A percentile compares a stretch with the other conserved stretches of the same genome.
These are phyloP conservation scores for Ophiostoma australiae DNA, from an alignment of 2,329 filamentous ascomycete species.

Conservation along the genomic window DNA sequence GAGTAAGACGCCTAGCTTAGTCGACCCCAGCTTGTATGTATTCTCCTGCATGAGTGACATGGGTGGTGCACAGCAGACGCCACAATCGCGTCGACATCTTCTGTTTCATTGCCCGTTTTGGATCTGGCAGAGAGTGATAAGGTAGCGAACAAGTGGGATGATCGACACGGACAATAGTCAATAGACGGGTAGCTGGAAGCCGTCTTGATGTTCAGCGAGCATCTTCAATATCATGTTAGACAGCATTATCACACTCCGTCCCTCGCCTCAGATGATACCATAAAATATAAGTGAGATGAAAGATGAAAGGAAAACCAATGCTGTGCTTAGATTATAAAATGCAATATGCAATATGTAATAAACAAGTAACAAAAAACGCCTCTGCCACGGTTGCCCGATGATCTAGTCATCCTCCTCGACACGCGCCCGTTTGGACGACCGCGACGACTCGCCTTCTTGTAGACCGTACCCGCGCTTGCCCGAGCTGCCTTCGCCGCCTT, in stretches of 20 bases:
- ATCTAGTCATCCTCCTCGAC: slow-evolving; percentile 60
- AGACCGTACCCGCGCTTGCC: slow-evolving; percentile 70
- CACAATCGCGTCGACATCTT: neutral
- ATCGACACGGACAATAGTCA: neutral
- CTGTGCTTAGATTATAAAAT: neutral
- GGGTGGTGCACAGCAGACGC: slow-evolving; percentile 5
- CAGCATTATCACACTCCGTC: neutral
- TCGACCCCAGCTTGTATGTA: neutral
- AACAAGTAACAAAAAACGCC: neutral
- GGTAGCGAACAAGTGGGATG: neutral
- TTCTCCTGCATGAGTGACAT: slow-evolving; percentile 5
- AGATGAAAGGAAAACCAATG: neutral
- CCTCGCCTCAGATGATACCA: neutral
- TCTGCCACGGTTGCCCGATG: neutral
- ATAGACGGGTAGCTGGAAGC: neutral
- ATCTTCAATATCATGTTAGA: neutral
- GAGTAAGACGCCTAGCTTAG: neutral
- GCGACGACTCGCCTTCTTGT: slow-evolving; percentile 52
- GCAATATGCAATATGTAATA: neutral
- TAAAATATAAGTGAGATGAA: neutral
- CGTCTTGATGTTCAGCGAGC: neutral
- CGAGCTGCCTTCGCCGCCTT: slow-evolving; percentile 25
- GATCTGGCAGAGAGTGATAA: neutral
- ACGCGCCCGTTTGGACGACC: slow-evolving; percentile 66
- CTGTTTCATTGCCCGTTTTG: slow-evolving; percentile 8